These are phyloP conservation scores for Akebia trifoliata DNA, from an alignment of 164 flowering plant genomes.

Conservation along the genomic window DNA sequence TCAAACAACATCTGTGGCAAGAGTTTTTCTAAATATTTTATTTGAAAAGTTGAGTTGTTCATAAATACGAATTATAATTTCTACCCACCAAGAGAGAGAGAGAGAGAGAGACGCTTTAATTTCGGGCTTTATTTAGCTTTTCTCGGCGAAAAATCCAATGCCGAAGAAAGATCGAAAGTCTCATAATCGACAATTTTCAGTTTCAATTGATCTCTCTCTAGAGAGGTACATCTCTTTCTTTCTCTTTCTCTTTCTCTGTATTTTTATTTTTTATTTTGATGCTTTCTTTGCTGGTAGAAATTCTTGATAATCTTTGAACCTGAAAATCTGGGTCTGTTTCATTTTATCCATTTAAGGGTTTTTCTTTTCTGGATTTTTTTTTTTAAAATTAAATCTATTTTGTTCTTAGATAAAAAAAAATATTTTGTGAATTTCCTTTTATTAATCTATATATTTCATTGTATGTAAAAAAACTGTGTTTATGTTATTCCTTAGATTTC, in stretches of 20 bases:
- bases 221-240: background rate
- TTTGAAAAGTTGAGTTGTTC: too few species aligned
- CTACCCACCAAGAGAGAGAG: too few species aligned
- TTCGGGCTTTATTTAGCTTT: conserved; percentile 12
- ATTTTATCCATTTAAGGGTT: background rate
- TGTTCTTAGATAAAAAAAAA: background rate
- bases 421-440: background rate
- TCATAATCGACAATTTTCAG: background rate
- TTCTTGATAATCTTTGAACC: background rate
- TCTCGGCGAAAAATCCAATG: conserved; percentile 26
- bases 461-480: background rate
- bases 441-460: too few species aligned
- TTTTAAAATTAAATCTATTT: background rate
- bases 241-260: background rate
- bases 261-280: background rate
- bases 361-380: background rate
- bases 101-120: too few species aligned
- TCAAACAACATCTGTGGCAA: too few species aligned
- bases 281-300: background rate
- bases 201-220: background rate
- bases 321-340: conserved; percentile 4
- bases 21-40: too few species aligned
- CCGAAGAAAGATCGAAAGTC: background rate
- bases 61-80: too few species aligned
- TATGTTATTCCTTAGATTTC: background rate